Conservation (phyloP, 2,329 filamentous ascomycete genomes). For the Phialocephala subalpina region DNA sequence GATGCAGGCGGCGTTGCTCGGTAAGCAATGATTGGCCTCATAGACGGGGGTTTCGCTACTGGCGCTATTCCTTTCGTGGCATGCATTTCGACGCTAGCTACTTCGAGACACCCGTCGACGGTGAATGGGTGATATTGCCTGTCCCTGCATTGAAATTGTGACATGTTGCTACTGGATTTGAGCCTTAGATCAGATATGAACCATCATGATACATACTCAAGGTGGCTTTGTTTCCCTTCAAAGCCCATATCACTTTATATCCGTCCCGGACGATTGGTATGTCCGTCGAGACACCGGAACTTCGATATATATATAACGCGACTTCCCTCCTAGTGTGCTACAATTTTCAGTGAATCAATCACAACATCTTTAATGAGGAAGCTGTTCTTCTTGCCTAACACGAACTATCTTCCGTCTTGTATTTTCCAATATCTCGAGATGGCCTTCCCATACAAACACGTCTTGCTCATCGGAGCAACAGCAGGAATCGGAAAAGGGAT, state of each 20-base stretch:
- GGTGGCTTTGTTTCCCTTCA: background rate
- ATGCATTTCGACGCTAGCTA: conserved; percentile 2
- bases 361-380: background rate
- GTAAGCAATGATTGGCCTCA: background rate
- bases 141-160: background rate
- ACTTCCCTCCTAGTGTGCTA: background rate
- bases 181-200: background rate
- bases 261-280: background rate
- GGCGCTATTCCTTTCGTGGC: background rate
- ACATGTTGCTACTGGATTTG: background rate
- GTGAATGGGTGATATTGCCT: background rate
- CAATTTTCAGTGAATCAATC: background rate
- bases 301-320: background rate
- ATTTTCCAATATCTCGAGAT: conserved; percentile 43
- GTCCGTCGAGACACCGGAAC: background rate
- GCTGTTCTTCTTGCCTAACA: background rate
- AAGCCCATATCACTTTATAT: background rate
- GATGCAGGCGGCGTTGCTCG: background rate
- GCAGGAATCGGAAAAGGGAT: conserved; percentile 60
- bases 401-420: background rate
- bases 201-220: too few species aligned
- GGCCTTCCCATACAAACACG: conserved; percentile 62
- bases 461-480: conserved; percentile 63
- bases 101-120: background rate
- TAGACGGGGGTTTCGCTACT: background rate